Conservation (phyloP, 768 basidiomycete species). For the Boletales sp. region DNA sequence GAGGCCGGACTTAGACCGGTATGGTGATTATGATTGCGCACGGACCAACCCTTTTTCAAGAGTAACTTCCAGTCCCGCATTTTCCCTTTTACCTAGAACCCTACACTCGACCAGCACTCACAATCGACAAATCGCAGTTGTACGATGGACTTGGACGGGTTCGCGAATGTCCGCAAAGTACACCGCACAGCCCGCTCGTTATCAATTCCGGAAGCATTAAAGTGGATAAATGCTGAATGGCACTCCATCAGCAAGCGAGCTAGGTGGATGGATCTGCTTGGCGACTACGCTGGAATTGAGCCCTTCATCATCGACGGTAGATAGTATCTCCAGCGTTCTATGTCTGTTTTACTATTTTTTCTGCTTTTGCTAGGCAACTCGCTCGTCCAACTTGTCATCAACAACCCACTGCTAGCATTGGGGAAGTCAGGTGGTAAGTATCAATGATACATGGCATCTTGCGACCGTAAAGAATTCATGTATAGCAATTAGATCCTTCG, state of each 20-base stretch:
- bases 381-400: slow-evolving; percentile 52
- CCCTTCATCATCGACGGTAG: slow-evolving; percentile 63
- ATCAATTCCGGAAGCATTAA: slow-evolving; percentile 23
- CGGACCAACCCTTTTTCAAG: slow-evolving; percentile 11
- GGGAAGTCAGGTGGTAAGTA: slow-evolving; percentile 43
- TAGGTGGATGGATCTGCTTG: slow-evolving; percentile 67
- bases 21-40: slow-evolving; percentile 8
- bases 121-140: too few species aligned
- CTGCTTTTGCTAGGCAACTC: slow-evolving; percentile 50
- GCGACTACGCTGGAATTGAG: slow-evolving; percentile 68
- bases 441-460: not conserved
- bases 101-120: too few species aligned
- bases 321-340: not conserved
- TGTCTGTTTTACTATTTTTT: slow-evolving; percentile 1
- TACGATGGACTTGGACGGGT: slow-evolving; percentile 39
- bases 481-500: slow-evolving; percentile 38
- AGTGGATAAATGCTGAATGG: slow-evolving; percentile 37
- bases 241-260: slow-evolving; percentile 36
- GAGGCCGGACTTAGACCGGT: too few species aligned
- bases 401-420: slow-evolving; percentile 59
- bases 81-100: too few species aligned
- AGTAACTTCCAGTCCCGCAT: not conserved
- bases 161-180: slow-evolving; percentile 23
- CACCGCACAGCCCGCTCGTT: not conserved
- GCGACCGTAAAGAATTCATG: not conserved